These are phyloP conservation scores for Moesziomyces parantarcticus DNA, from an alignment of 1,284 basidiomycete species.

Conservation along the genomic window DNA sequence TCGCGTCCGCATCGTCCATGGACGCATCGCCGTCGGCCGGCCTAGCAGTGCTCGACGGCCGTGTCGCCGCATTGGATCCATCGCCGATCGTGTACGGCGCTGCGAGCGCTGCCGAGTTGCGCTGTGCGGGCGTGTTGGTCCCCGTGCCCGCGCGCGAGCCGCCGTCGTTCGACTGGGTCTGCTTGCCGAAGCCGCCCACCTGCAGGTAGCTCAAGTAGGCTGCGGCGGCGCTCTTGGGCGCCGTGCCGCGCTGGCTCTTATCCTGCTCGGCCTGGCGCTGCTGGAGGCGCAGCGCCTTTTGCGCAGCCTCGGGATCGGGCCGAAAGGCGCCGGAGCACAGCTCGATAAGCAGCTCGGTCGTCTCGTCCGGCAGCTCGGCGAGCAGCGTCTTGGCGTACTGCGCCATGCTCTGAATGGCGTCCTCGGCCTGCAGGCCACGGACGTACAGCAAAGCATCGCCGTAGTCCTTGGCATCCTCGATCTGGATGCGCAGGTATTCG, in stretches of 20 bases:
- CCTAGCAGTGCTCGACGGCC: conserved; percentile 21
- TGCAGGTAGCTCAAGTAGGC: conserved; percentile 53
- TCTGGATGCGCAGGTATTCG: conserved; percentile 91
- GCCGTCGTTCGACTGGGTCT: conserved; percentile 4
- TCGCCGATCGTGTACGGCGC: conserved; percentile 31
- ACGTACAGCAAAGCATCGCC: conserved; percentile 85
- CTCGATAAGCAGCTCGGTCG: conserved; percentile 89
- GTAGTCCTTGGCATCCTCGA: conserved; percentile 89
- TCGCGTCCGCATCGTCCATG: conserved; percentile 11
- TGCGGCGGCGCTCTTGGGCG: conserved; percentile 33
- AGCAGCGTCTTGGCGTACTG: conserved; percentile 73
- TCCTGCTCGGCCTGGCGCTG: conserved; percentile 6
- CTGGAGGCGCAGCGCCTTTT: not conserved
- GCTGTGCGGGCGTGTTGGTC: conserved; percentile 18
- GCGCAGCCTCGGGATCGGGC: conserved; percentile 21
- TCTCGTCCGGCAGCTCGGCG: conserved; percentile 82
- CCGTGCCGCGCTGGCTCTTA: conserved; percentile 3
- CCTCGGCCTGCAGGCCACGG: conserved; percentile 78
- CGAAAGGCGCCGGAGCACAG: conserved; percentile 79
- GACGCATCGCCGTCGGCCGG: conserved; percentile 11
- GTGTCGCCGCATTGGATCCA: conserved; percentile 3
- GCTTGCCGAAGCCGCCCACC: conserved; percentile 43
- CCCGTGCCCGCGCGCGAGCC: conserved; percentile 15
- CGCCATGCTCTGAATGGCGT: conserved; percentile 67
- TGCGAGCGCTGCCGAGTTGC: conserved; percentile 25